Evolutionary conservation across 2,329 filamentous ascomycete species (phyloP).

Genomic region (Setomelanomma holmii): DNA sequence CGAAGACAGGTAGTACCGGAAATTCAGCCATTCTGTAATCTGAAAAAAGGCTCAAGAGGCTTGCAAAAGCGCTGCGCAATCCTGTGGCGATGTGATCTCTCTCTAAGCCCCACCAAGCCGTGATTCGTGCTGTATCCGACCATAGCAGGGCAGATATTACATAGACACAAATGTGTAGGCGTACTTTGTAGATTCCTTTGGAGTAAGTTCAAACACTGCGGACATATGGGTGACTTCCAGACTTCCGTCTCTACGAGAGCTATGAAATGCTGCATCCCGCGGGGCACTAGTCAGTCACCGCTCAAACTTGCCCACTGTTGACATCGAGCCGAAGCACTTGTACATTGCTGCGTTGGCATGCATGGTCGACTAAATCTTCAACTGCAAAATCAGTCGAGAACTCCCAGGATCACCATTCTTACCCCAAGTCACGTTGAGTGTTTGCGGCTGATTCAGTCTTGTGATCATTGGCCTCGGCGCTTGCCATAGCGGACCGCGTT

Average conservation of each 20-base stretch:
- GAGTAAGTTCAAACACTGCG: background rate
- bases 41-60: too few species aligned
- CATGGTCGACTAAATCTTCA: background rate
- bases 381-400: background rate
- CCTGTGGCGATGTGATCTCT: too few species aligned
- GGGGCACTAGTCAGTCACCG: conserved; percentile 7
- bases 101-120: too few species aligned
- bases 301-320: conserved; percentile 2
- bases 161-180: background rate
- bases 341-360: conserved; percentile 6
- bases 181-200: background rate
- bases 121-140: too few species aligned
- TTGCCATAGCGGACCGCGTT: conserved; percentile 20
- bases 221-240: background rate
- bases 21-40: too few species aligned
- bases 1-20: too few species aligned
- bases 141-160: too few species aligned
- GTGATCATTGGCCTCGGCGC: conserved; percentile 20
- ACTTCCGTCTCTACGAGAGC: background rate
- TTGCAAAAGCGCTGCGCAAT: too few species aligned
- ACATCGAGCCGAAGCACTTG: conserved; percentile 3
- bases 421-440: background rate
- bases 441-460: background rate
- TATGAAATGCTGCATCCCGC: background rate
- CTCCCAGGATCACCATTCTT: background rate